Percentiles rank a stretch among this genome's conserved stretches.
Conservation (phyloP, 805 yeast genomes). For the Ogataea naganishii region DNA sequence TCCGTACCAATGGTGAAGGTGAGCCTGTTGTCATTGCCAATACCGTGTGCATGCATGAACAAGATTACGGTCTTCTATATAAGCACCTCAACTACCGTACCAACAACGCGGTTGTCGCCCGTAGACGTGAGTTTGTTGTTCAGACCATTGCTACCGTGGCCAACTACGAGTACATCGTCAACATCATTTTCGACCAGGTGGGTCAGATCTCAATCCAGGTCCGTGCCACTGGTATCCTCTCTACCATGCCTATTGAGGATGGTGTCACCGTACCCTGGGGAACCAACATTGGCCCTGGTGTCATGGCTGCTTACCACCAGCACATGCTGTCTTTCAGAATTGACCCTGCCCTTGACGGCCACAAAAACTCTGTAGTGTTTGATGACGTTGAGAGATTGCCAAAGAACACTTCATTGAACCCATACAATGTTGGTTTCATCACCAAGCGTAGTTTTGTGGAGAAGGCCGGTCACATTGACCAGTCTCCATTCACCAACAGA, state of each 20-base stretch:
- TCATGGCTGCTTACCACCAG: conserved; percentile 79
- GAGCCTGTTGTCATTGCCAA: conserved; percentile 54
- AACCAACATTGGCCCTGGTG: conserved; percentile 71
- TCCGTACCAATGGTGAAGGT: conserved; percentile 49
- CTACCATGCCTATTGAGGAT: conserved; percentile 76
- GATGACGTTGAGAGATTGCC: conserved; percentile 64
- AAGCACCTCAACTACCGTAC: conserved; percentile 79
- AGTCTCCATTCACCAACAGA: conserved; percentile 69
- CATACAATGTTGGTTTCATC: conserved; percentile 62
- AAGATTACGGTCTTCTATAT: conserved; percentile 66
- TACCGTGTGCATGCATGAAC: conserved; percentile 76
- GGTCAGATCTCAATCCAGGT: conserved; percentile 73
- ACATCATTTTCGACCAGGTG: conserved; percentile 65
- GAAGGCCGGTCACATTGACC: conserved; percentile 63
- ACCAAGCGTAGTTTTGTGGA: conserved; percentile 58
- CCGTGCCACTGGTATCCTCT: conserved; percentile 80
- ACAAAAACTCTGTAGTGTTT: conserved; percentile 61
- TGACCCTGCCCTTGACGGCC: conserved; percentile 79
- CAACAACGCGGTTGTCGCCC: conserved; percentile 56
- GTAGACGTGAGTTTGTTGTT: conserved; percentile 71
- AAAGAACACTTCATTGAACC: conserved; percentile 43
- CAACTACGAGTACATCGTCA: conserved; percentile 72
- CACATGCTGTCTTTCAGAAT: conserved; percentile 73
- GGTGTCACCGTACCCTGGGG: conserved; percentile 63
- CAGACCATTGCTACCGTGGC: conserved; percentile 82